phyloP scores from a whole-genome alignment of 192 early-diverging fungal species.

The Funneliformis geosporum region DNA sequence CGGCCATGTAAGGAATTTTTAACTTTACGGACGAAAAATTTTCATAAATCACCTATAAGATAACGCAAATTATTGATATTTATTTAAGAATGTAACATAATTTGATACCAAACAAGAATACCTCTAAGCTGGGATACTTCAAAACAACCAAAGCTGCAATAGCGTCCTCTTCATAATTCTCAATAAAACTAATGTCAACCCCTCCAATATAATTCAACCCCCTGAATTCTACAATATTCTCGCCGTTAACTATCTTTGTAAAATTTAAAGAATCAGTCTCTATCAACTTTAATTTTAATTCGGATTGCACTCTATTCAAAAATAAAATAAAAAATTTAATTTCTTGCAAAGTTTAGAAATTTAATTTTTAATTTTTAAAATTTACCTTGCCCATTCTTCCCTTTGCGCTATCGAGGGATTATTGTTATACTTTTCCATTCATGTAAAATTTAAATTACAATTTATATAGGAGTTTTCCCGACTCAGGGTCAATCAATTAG shows the following conservation, averaged over 20 bases:
- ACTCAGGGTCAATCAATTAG: too few relatives aligned
- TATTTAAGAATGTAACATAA: not conserved
- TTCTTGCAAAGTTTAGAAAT: not conserved
- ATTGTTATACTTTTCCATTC: not conserved
- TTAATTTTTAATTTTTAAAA: not conserved
- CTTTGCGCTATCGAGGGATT: slow-evolving; percentile 1
- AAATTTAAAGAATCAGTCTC: slow-evolving; percentile 22
- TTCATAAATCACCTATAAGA: slow-evolving; percentile 60
- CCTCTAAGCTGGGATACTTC: slow-evolving; percentile 63
- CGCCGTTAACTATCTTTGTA: not conserved
- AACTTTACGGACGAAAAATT: slow-evolving; percentile 60
- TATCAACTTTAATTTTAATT: slow-evolving; percentile 26
- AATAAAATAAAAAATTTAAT: not conserved
- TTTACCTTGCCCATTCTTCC: slow-evolving; percentile 13
- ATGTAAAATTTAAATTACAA: too few relatives aligned
- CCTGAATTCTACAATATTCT: not conserved
- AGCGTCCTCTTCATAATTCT: slow-evolving; percentile 54
- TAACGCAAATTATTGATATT: not conserved
- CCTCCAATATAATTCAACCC: slow-evolving; percentile 67
- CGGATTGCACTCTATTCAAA: slow-evolving; percentile 18
- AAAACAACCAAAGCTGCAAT: slow-evolving; percentile 78
- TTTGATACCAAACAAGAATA: slow-evolving; percentile 31
- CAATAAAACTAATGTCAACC: slow-evolving; percentile 74
- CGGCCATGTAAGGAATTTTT: slow-evolving; percentile 79
- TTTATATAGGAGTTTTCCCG: too few relatives aligned